Base-by-base conservation (phyloP, 2,329 filamentous ascomycete genomes). In the Akanthomyces lecanii region DNA sequence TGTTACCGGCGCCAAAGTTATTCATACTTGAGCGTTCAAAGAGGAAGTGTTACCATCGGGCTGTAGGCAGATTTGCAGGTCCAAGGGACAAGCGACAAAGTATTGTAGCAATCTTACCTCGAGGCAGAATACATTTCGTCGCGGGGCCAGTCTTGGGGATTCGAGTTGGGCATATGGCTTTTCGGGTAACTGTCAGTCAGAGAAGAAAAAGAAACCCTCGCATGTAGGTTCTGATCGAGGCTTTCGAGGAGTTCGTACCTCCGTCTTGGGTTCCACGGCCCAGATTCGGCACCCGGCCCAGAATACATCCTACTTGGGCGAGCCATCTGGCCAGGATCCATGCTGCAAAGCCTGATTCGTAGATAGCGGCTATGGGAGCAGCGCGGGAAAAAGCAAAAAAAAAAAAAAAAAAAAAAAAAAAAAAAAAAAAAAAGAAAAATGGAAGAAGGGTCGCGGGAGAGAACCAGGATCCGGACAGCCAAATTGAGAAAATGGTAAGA, bases 241-340 rank as follows among this genome's bases (percentile, higher is more conserved):
- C 61, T 55, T 40, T 45, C 54, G 40, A 56, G 16, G 40, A 42
- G 38, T 58, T 52, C 61, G 47, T 63, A 63, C 61, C 54, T 63
- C 53, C 54, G 61, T 63, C 61, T 63, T 58, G 61, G 55, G 61
- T 63, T 59, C 61, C 61, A 63, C 48, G 61, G 61, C 21, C 61
- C 61, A 53, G 61, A 52, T 48, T 59, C 61, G 47, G 61, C 30
- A 47, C 47, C 53, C 1, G 61, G 54, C 21, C 61, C 61, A 58
- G 61, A 33, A 53, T 63, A 63, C 38, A 63, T 63, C 54, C 59
- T 59, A 38, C 47, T 53, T 23, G 61, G 61, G 38, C 61, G 61
- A 58, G 61, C 61, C 61, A 63, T 57, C 55, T 63, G 61, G 21
- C 38, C 61, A 53, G 54, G 61, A 53, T 63, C 54, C 61, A 63